Evolutionary conservation across 2,329 filamentous ascomycete species (phyloP).

Genomic region (Mycocentrospora acerina): DNA sequence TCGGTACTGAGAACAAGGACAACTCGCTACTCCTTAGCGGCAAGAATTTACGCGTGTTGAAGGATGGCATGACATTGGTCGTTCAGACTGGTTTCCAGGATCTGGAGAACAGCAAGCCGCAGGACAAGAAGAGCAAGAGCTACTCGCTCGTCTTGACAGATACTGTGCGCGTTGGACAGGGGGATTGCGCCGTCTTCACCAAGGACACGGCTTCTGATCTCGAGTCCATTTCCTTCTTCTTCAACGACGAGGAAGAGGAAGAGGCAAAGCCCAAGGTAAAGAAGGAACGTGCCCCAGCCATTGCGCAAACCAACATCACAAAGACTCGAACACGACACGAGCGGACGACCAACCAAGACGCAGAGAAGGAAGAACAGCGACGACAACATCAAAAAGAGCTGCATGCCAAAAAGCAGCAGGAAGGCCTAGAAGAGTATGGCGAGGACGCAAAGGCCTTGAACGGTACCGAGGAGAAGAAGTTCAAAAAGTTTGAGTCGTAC

Average conservation of each 20-base stretch:
- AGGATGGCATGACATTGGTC: constrained; percentile 95
- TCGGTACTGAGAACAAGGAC: constrained; percentile 91
- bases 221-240: constrained; percentile 96
- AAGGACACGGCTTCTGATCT: constrained; percentile 88
- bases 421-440: constrained; percentile 81
- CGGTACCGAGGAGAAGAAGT: constrained; percentile 93
- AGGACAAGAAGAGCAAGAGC: constrained; percentile 84
- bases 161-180: constrained; percentile 80
- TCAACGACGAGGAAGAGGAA: constrained; percentile 90
- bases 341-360: constrained; percentile 81
- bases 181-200: constrained; percentile 86
- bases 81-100: constrained; percentile 89
- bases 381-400: constrained; percentile 91
- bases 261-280: constrained; percentile 86
- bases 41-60: constrained; percentile 80
- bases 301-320: constrained; percentile 93
- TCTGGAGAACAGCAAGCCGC: constrained; percentile 80
- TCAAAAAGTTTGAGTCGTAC: constrained; percentile 98
- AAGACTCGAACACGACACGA: constrained; percentile 91
- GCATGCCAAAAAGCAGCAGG: constrained; percentile 82
- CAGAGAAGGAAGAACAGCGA: constrained; percentile 83
- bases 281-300: constrained; percentile 81
- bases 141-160: constrained; percentile 92
- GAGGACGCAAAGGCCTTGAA: constrained; percentile 83
- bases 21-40: constrained; percentile 78